Conservation (phyloP, 2,329 filamentous ascomycete species). For the Fusarium hainanense region DNA sequence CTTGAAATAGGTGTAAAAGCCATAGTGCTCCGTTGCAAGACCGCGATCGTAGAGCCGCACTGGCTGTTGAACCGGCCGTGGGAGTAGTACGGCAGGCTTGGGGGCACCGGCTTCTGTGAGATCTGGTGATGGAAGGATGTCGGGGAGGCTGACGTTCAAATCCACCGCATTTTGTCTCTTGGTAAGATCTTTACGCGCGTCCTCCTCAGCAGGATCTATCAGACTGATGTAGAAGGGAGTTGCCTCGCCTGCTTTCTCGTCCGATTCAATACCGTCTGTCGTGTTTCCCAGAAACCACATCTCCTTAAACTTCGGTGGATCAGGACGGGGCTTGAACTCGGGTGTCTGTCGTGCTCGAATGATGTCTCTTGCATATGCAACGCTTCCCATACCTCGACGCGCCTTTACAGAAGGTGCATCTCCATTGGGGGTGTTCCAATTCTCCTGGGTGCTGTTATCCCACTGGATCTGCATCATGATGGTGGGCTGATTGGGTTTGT, state of each 20-base stretch:
- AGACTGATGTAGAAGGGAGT: slow-evolving; percentile 91
- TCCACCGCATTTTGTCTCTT: slow-evolving; percentile 38
- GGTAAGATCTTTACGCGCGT: slow-evolving; percentile 43
- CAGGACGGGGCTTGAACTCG: slow-evolving; percentile 63
- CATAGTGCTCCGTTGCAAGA: slow-evolving; percentile 84
- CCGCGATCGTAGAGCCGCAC: slow-evolving; percentile 88
- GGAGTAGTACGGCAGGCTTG: slow-evolving; percentile 76
- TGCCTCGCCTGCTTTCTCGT: slow-evolving; percentile 81
- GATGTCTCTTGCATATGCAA: slow-evolving; percentile 40
- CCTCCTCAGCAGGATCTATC: slow-evolving; percentile 59
- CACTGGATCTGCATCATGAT: slow-evolving; percentile 84
- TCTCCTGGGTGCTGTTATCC: slow-evolving; percentile 67
- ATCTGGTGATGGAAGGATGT: slow-evolving; percentile 71
- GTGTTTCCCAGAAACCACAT: slow-evolving; percentile 86
- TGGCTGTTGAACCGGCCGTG: slow-evolving; percentile 78
- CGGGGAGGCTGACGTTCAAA: slow-evolving; percentile 45
- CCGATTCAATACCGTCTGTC: slow-evolving; percentile 76
- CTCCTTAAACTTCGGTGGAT: slow-evolving; percentile 72
- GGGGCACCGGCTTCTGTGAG: slow-evolving; percentile 77
- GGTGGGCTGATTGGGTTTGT: slow-evolving; percentile 75
- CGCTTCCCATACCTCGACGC: slow-evolving; percentile 44
- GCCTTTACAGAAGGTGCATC: slow-evolving; percentile 46
- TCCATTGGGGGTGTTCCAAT: slow-evolving; percentile 61
- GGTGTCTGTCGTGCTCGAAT: slow-evolving; percentile 35
- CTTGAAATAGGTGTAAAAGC: slow-evolving; percentile 93